These are phyloP conservation scores for Populus alba DNA, from an alignment of 345 rosid species.

Conservation along the genomic window DNA sequence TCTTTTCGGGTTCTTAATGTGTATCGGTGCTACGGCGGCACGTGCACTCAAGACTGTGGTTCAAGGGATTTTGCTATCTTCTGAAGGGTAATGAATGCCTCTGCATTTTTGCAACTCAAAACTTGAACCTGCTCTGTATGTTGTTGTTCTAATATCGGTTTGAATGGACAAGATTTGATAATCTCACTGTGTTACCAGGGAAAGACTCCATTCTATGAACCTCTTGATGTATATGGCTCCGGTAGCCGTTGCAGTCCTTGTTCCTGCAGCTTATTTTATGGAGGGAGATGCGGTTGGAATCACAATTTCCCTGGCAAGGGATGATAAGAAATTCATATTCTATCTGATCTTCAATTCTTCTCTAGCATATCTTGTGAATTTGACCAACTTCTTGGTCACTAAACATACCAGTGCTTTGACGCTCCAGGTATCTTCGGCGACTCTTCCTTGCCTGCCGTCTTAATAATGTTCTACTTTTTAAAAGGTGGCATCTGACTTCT, in stretches of 20 bases:
- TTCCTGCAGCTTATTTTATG: slow-evolving; percentile 34
- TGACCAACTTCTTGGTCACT: slow-evolving; percentile 46
- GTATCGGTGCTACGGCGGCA: slow-evolving; percentile 47
- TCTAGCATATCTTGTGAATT: slow-evolving; percentile 44
- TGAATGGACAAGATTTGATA: not conserved
- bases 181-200: slow-evolving; percentile 22
- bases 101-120: not conserved
- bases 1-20: slow-evolving; percentile 45
- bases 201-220: slow-evolving; percentile 51
- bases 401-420: slow-evolving; percentile 54
- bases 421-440: slow-evolving; percentile 36
- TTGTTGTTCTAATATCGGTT: not conserved
- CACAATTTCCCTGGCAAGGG: slow-evolving; percentile 41
- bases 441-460: not conserved
- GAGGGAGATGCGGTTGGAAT: slow-evolving; percentile 41
- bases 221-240: slow-evolving; percentile 55
- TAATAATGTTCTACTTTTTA: no score
- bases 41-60: slow-evolving; percentile 47
- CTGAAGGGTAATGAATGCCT: slow-evolving; percentile 37
- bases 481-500: no score
- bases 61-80: slow-evolving; percentile 50
- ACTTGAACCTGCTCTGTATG: not conserved
- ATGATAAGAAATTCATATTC: slow-evolving; percentile 35
- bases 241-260: slow-evolving; percentile 38
- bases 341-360: slow-evolving; percentile 43